Evolutionary conservation across 345 rosid species (phyloP).

Genomic region (Viola odorata): DNA sequence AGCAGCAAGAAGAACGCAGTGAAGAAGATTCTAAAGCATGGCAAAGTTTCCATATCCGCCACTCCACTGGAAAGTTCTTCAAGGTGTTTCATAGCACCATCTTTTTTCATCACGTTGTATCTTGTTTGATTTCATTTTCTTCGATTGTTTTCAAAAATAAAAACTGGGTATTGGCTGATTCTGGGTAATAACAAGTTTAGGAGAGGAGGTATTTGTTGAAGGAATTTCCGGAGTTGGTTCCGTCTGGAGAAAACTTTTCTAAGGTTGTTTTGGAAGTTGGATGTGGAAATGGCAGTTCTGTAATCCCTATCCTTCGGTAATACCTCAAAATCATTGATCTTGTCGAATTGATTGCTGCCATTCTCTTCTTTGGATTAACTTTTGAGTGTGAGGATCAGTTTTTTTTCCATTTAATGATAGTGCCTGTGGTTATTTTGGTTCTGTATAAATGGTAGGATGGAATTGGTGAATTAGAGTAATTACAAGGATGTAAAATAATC

Average conservation of each 20-base stretch:
- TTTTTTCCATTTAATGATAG: no score
- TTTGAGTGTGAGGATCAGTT: no score
- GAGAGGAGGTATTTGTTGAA: conserved; percentile 85
- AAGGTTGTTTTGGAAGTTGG: conserved; percentile 78
- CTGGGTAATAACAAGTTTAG: conserved; percentile 20
- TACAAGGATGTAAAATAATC: no score
- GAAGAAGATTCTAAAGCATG: conserved; percentile 46
- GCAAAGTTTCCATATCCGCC: conserved; percentile 66
- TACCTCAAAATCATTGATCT: not conserved
- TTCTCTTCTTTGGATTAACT: no score
- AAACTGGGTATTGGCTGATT: no score
- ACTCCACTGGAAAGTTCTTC: conserved; percentile 84
- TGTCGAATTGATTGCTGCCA: no score
- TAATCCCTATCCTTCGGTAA: conserved; percentile 74
- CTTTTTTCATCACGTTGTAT: not conserved
- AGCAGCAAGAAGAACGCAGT: not conserved
- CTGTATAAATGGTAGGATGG: no score
- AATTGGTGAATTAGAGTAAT: no score
- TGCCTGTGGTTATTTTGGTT: no score
- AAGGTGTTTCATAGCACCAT: conserved; percentile 39
- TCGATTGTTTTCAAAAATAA: not conserved
- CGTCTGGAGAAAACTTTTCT: conserved; percentile 28
- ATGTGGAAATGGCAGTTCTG: conserved; percentile 86
- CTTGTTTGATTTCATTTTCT: not conserved
- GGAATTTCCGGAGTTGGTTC: conserved; percentile 78